Percentiles rank a stretch among this genome's conserved stretches.
These are phyloP conservation scores for Microbotryum lychnidis-dioicae DNA, from an alignment of 1,284 basidiomycete genomes.

Conservation along the genomic window DNA sequence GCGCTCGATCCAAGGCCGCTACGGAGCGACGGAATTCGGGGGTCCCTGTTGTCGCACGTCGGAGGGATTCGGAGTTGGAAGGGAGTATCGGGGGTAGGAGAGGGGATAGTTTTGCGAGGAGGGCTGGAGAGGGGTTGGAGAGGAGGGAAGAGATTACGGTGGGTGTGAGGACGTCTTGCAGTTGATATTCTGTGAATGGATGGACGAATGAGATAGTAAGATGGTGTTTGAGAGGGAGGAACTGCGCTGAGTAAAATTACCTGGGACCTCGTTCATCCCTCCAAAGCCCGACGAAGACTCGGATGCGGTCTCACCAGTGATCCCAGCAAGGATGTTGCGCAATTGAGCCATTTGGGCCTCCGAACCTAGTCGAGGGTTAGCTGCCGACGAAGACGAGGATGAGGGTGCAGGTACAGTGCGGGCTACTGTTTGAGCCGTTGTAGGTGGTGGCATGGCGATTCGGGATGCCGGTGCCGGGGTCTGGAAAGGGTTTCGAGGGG, in stretches of 20 bases:
- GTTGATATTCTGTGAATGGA: conserved; percentile 12
- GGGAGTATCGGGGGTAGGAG: conserved; percentile 25
- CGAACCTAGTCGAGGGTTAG: background rate
- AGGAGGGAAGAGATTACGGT: conserved; percentile 23
- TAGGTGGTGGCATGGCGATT: background rate
- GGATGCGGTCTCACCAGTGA: background rate
- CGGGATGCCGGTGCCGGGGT: background rate
- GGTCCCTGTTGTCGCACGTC: conserved; percentile 13
- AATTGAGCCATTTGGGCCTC: conserved; percentile 16
- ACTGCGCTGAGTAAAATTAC: background rate
- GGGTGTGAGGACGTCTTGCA: conserved; percentile 32
- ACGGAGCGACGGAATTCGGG: conserved; percentile 28
- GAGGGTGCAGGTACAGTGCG: background rate
- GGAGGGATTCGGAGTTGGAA: conserved; percentile 16
- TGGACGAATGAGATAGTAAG: conserved; percentile 2
- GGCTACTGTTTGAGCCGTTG: background rate
- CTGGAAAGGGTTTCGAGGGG: background rate
- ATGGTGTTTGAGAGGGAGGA: background rate
- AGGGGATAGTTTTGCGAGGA: conserved; percentile 22
- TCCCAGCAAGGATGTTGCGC: conserved; percentile 14
- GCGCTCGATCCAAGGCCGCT: conserved; percentile 28
- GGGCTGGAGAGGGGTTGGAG: conserved; percentile 15
- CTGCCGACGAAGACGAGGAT: background rate
- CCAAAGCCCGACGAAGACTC: background rate
- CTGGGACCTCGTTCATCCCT: conserved; percentile 2